Conservation (phyloP, 768 basidiomycete species). For the Amanita fuliginea region DNA sequence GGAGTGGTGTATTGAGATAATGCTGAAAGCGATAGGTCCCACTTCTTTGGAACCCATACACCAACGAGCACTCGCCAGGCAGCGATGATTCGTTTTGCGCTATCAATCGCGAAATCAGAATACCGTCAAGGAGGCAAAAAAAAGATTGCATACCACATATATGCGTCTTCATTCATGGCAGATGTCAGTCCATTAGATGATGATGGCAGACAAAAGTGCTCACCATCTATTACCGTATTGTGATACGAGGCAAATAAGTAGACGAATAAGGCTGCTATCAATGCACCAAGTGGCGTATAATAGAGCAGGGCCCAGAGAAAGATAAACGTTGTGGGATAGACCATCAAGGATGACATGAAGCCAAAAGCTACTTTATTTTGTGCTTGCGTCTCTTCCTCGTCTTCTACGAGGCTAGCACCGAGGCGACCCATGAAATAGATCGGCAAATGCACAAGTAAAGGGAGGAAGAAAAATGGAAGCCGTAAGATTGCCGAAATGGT, state of each 20-base stretch:
- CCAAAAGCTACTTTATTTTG: conserved; percentile 96
- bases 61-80: conserved; percentile 97
- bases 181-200: conserved; percentile 8
- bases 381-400: conserved; percentile 91
- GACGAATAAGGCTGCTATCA: conserved; percentile 57
- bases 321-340: conserved; percentile 81
- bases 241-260: conserved; percentile 83
- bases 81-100: conserved; percentile 78
- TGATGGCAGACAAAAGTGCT: conserved; percentile 11
- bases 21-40: conserved; percentile 71
- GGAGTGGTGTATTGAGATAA: conserved; percentile 68
- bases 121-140: conserved; percentile 6
- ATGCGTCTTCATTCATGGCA: conserved; percentile 47
- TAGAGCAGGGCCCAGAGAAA: conserved; percentile 76
- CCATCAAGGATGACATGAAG: conserved; percentile 55
- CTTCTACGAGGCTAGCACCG: conserved; percentile 63
- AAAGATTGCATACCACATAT: conserved; percentile 51
- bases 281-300: conserved; percentile 63
- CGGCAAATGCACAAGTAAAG: conserved; percentile 74
- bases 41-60: conserved; percentile 79
- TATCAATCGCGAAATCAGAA: conserved; percentile 18
- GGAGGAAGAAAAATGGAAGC: conserved; percentile 85
- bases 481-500: conserved; percentile 58
- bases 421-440: conserved; percentile 73
- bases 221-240: conserved; percentile 74